Evolutionary conservation across 306 rosid species (phyloP).

Genomic region (Fragaria nilgerrensis): DNA sequence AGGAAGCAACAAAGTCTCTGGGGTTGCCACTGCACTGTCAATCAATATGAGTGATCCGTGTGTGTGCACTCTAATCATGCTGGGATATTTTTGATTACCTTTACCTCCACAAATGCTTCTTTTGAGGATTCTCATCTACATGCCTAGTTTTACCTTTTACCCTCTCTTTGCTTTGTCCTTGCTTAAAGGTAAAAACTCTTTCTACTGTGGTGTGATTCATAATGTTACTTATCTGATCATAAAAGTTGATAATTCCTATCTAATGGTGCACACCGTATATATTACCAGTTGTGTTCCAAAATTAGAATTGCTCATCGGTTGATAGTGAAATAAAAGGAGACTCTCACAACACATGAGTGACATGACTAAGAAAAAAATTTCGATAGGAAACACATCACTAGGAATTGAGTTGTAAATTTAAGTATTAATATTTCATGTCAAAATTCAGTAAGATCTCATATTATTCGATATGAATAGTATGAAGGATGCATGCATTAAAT

Average conservation of each 20-base stretch:
- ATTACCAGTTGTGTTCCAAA: background rate
- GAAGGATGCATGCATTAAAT: too few species aligned
- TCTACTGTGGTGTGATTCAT: background rate
- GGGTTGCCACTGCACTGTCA: conserved; percentile 4
- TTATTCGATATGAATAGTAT: too few species aligned
- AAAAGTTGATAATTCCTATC: background rate
- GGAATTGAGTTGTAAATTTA: too few species aligned
- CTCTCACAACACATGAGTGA: too few species aligned
- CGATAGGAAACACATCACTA: too few species aligned
- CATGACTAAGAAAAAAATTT: too few species aligned
- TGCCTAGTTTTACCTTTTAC: background rate
- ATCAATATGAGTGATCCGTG: conserved; percentile 8
- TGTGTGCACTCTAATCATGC: conserved; percentile 4
- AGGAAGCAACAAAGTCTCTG: conserved; percentile 4
- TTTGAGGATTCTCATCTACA: conserved; percentile 4
- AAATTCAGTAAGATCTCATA: too few species aligned
- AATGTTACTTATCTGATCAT: background rate
- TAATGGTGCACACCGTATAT: background rate
- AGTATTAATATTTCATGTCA: too few species aligned
- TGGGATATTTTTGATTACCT: background rate
- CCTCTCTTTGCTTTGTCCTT: background rate
- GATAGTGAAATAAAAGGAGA: background rate
- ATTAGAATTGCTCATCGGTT: background rate
- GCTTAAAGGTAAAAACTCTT: background rate
- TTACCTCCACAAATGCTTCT: conserved; percentile 1